Evolutionary conservation across 2,329 filamentous ascomycete genomes (phyloP), one percentile per base, ranked within the genome.

Genomic region (Talaromyces sp.): DNA sequence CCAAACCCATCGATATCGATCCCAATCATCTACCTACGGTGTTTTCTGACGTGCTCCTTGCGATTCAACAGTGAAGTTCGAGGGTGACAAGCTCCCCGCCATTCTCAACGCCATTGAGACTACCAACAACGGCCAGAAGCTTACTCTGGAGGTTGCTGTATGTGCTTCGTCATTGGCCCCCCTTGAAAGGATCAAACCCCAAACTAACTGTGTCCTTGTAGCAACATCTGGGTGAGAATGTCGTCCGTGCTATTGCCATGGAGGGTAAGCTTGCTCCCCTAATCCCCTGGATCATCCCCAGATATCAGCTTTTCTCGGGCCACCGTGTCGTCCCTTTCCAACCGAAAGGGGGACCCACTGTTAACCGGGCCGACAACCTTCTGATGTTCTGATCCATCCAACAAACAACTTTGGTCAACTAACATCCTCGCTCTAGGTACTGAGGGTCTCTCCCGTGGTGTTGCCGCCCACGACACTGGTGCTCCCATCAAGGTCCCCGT

Each of bases 191-290:
- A 40, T 56, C 51, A 59, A 58, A 46, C 49, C 16, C 19, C 29
- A 54, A 56, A 58, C 63, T 70, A 64, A 66, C 60, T 30, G 40
- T 32, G n/a, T 22, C 47, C 32, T 29, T 53, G 66, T 70, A 97
- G 91, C 94, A 99, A 97, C 94, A 97, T 87, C 82, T 99, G 80
- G 94, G 94, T 83, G 90, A 99, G 85, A 96, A 91, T 84, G 90
- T 97, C 76, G 94, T 99, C 78, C 88, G 94, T 80, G 96, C 91
- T 80, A 99, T 99, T 96, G 94, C 94, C 81, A 99, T 99, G 94
- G 94, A 99, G 82, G 94, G 93, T 95, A 87, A 79, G 86, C 77
- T 63, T 51, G 37, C 46, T 41, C 36, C 44, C 47, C 29, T 47
- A 46, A 29, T 42, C 52, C 39, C 51, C 51, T 33, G 52, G 45